phyloP scores from a whole-genome alignment of 495 filamentous ascomycete genomes.

The Penicillium egyptiacum region DNA sequence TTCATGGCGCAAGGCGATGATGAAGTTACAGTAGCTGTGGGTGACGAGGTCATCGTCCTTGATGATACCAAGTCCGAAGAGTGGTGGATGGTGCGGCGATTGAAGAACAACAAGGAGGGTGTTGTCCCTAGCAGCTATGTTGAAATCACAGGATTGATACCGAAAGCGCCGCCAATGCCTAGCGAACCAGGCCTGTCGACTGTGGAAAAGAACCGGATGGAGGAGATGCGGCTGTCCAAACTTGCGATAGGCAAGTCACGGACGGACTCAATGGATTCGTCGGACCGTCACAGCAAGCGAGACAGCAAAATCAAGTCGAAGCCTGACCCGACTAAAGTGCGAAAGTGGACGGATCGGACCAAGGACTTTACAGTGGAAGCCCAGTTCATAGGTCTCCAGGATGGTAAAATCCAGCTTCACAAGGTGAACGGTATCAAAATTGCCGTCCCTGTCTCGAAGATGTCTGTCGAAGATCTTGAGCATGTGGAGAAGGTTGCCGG shows the following conservation, averaged over 20 bases:
- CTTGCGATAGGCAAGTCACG: conserved; percentile 64
- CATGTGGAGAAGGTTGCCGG: conserved; percentile 86
- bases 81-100: conserved; percentile 93
- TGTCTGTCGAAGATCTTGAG: conserved; percentile 92
- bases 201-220: conserved; percentile 78
- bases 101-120: conserved; percentile 92
- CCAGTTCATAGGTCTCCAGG: conserved; percentile 85
- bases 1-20: conserved; percentile 96
- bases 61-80: conserved; percentile 92
- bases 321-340: conserved; percentile 78
- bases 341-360: conserved; percentile 91
- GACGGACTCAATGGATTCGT: conserved; percentile 55
- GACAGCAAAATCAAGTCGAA: conserved; percentile 64
- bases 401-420: conserved; percentile 97
- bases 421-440: conserved; percentile 98
- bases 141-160: conserved; percentile 69
- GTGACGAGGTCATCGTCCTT: conserved; percentile 86
- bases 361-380: conserved; percentile 97
- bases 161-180: conserved; percentile 46
- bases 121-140: conserved; percentile 98
- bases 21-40: conserved; percentile 87
- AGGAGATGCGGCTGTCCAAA: conserved; percentile 78
- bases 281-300: conserved; percentile 67
- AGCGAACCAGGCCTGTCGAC: conserved; percentile 67
- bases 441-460: conserved; percentile 90